Conservation (phyloP, 2,329 filamentous ascomycete species). For the Penicillium sp. region DNA sequence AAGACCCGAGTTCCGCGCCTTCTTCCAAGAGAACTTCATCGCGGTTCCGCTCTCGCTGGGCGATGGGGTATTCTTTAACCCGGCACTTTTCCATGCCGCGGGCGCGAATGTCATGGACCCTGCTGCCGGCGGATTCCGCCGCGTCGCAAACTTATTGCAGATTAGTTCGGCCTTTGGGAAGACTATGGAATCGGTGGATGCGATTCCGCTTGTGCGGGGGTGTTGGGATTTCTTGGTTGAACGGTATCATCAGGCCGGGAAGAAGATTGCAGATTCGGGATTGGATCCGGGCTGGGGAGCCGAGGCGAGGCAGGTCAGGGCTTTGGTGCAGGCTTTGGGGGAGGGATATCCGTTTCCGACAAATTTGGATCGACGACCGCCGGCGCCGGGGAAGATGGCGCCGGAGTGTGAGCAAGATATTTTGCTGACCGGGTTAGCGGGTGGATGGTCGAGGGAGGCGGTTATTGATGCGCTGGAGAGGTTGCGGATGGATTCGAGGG, state of each 20-base stretch:
- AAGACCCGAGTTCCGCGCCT: slow-evolving; percentile 55
- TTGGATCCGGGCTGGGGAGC: slow-evolving; percentile 17
- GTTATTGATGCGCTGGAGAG: slow-evolving; percentile 48
- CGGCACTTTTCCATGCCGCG: slow-evolving; percentile 65
- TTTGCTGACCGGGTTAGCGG: slow-evolving; percentile 50
- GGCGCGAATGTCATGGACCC: slow-evolving; percentile 55
- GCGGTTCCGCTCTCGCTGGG: slow-evolving; percentile 58
- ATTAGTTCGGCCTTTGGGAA: slow-evolving; percentile 66
- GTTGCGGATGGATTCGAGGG: slow-evolving; percentile 43
- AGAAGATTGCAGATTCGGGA: slow-evolving; percentile 21
- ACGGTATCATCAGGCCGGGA: slow-evolving; percentile 48
- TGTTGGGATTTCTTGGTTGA: slow-evolving; percentile 59
- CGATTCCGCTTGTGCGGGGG: slow-evolving; percentile 53
- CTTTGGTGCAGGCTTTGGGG: slow-evolving; percentile 56
- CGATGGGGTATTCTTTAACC: slow-evolving; percentile 67
- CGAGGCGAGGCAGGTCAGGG: slow-evolving; percentile 46
- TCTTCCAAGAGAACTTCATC: slow-evolving; percentile 59
- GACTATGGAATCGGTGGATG: slow-evolving; percentile 65
- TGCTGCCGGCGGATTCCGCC: slow-evolving; percentile 46
- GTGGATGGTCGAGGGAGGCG: slow-evolving; percentile 45
- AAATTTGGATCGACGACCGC: slow-evolving; percentile 62
- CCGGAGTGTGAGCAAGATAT: slow-evolving; percentile 63
- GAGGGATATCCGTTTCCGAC: slow-evolving; percentile 67
- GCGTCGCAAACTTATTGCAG: slow-evolving; percentile 65
- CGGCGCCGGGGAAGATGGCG: slow-evolving; percentile 61